Evolutionary conservation across 768 basidiomycete genomes (phyloP), one percentile per base, ranked within the genome.

Genomic region (Leccinum arenicola): DNA sequence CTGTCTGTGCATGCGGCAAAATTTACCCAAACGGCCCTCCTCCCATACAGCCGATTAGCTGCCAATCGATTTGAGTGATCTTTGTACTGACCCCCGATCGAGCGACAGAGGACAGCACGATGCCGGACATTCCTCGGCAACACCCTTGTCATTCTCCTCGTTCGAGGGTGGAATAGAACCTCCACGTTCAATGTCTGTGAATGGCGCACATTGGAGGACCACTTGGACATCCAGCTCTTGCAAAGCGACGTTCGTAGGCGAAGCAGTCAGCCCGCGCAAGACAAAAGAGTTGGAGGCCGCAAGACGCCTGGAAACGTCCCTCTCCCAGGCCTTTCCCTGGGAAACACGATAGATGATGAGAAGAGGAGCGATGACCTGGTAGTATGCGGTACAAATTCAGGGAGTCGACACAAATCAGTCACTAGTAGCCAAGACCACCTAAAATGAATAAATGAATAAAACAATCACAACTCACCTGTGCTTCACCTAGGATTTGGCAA

Each of bases 271-370:
- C 43, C 55, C 61, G 31, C 50, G 70, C 50, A 64, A 45, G 23
- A n/a, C 54, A n/a, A 61, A 49, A 3, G 67, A 58, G 35, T 3
- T 23, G 14, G 43, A 40, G 0, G 54, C 21, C 43, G n/a, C 43
- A 25, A 56, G 36, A 7, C 60, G 60, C 12, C 67, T 56, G 3
- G 64, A 36, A 21, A 62, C 52, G 8, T 70, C 63, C 23, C 52
- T 61, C 21, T 64, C 63, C 80, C 78, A 80, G 2, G 78, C 80
- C 23, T 75, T 73, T 11, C 80, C 80, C 58, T 78, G 70, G 2
- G 78, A 74, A 11, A 82, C 69, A n/a, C 80, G 77, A 45, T 77
- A 77, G 35, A 80, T 80, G 57, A 82, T 81, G 35, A 81, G 72
- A 59, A 80, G 78, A 0, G 76, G 74, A 15, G 80, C 79, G 31